phyloP scores from a whole-genome alignment of 192 early-diverging fungal genomes.

The Oehlia diaphana region DNA sequence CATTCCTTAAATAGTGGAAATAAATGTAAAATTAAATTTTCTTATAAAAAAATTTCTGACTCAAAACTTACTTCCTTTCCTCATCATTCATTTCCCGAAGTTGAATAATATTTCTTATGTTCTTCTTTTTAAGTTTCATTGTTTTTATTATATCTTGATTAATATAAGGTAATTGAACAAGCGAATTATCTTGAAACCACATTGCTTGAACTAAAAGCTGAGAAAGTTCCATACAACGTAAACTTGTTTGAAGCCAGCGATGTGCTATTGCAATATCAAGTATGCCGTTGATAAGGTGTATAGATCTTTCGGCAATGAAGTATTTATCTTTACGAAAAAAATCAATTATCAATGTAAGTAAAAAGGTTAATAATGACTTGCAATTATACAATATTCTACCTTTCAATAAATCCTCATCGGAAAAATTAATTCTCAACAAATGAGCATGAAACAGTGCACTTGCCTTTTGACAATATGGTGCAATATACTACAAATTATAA shows the following conservation, averaged over 20 bases:
- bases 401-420: conserved; percentile 48
- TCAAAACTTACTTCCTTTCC: conserved; percentile 52
- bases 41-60: background rate
- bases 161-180: conserved; percentile 86
- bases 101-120: conserved; percentile 64
- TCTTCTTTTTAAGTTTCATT: conserved; percentile 62
- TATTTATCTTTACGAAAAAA: conserved; percentile 54
- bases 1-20: conserved; percentile 48
- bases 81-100: conserved; percentile 64
- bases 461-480: conserved; percentile 62
- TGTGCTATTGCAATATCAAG: conserved; percentile 84
- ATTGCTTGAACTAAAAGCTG: conserved; percentile 91
- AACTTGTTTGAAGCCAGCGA: conserved; percentile 77
- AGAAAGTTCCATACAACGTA: conserved; percentile 76
- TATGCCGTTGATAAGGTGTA: conserved; percentile 82
- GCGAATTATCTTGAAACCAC: conserved; percentile 70
- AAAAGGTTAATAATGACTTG: background rate
- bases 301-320: conserved; percentile 70
- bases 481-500: conserved; percentile 29
- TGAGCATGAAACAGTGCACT: conserved; percentile 82
- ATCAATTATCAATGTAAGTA: conserved; percentile 9
- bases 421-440: conserved; percentile 70
- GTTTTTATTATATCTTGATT: conserved; percentile 65
- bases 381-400: conserved; percentile 22
- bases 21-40: background rate